Evolutionary conservation across 306 rosid species (phyloP).

Genomic region (Astragalus glycyphyllos): DNA sequence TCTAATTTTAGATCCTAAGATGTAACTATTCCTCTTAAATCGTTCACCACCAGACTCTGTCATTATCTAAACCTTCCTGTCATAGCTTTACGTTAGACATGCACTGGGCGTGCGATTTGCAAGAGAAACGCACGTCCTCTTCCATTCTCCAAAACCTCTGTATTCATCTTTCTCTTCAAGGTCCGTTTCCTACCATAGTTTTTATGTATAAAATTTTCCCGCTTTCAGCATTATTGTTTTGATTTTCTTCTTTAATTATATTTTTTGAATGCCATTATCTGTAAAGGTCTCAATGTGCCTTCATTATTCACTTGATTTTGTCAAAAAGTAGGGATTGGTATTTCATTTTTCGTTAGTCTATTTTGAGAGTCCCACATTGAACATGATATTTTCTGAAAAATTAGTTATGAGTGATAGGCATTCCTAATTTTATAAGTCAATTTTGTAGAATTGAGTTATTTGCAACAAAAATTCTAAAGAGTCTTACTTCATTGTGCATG

Average conservation of each 20-base stretch:
- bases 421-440: too few species aligned
- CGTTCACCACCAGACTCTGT: background rate
- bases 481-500: background rate
- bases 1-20: slow-evolving; percentile 36
- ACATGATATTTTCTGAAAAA: too few species aligned
- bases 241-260: slow-evolving; percentile 8
- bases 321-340: background rate
- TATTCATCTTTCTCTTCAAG: slow-evolving; percentile 29
- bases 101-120: slow-evolving; percentile 29
- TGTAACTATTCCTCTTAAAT: slow-evolving; percentile 33
- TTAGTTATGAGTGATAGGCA: too few species aligned
- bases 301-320: too few species aligned
- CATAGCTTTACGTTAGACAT: background rate
- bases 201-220: background rate
- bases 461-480: too few species aligned
- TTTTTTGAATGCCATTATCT: slow-evolving; percentile 12
- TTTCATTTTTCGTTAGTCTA: background rate
- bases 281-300: background rate
- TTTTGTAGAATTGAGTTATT: too few species aligned
- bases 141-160: background rate
- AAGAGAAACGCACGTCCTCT: slow-evolving; percentile 9
- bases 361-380: too few species aligned
- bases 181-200: background rate
- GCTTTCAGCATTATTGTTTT: background rate
- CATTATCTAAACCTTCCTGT: background rate